A percentile compares a stretch with the other conserved stretches of the same genome.
Evolutionary conservation across 495 filamentous ascomycete genomes (phyloP).

Genomic region (Saxispiralis lemnorum): DNA sequence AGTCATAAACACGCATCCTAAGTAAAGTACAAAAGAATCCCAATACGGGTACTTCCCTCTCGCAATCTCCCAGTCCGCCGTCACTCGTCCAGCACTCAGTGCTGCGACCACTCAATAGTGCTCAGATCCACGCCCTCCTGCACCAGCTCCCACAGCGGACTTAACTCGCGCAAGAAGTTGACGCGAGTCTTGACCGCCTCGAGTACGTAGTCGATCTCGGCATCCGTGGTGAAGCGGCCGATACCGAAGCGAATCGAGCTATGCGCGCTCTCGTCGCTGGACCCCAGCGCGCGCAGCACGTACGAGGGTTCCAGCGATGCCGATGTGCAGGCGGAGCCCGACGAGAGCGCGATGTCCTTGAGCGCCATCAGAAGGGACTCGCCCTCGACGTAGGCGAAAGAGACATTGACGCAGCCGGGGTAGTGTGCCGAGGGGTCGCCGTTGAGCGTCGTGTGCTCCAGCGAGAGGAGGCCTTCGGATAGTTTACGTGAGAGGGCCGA

Average conservation of each 20-base stretch:
- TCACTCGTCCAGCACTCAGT: conserved; percentile 31
- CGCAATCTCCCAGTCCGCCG: not conserved
- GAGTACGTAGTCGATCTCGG: conserved; percentile 91
- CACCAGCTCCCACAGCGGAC: conserved; percentile 92
- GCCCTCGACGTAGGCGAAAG: conserved; percentile 94
- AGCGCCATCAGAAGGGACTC: conserved; percentile 96
- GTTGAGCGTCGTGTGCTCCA: conserved; percentile 87
- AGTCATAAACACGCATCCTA: not conserved
- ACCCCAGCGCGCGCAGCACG: conserved; percentile 80
- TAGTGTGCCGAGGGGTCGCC: conserved; percentile 71
- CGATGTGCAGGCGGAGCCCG: conserved; percentile 91
- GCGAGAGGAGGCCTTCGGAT: conserved; percentile 56
- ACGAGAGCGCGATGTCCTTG: conserved; percentile 94
- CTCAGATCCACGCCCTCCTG: conserved; percentile 92
- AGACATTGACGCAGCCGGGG: conserved; percentile 94
- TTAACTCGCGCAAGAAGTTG: conserved; percentile 81
- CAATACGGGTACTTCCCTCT: too few species aligned
- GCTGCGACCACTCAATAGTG: conserved; percentile 95
- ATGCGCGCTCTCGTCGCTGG: conserved; percentile 91
- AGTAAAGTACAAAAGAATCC: not conserved
- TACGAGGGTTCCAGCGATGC: conserved; percentile 93
- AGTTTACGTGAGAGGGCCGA: conserved; percentile 66
- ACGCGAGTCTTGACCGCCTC: conserved; percentile 86
- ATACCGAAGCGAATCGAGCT: conserved; percentile 96
- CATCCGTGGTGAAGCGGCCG: conserved; percentile 86